These are phyloP conservation scores for Kalmusia sp. DNA, from an alignment of 2,329 filamentous ascomycete genomes.

Conservation along the genomic window DNA sequence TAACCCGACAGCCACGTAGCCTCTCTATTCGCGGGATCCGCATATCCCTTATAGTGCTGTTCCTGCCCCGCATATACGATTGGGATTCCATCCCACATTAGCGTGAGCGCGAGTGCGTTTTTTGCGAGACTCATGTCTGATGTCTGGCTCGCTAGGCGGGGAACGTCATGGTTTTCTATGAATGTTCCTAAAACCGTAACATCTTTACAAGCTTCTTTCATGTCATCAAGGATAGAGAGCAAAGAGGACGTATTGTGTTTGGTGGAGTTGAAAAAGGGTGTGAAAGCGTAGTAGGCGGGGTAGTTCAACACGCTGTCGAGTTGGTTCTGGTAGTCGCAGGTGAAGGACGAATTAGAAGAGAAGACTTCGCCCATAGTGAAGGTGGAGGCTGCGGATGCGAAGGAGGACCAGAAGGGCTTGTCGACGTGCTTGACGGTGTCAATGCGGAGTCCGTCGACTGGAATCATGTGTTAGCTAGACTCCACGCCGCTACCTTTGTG, in stretches of 20 bases:
- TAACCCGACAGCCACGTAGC: constrained; percentile 51
- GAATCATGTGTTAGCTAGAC: background rate
- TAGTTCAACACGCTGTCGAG: constrained; percentile 49
- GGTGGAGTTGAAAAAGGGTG: constrained; percentile 43
- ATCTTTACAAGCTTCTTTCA: constrained; percentile 46
- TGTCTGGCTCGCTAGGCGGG: constrained; percentile 48
- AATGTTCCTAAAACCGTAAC: constrained; percentile 48
- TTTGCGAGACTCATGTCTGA: constrained; percentile 45
- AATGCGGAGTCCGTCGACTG: constrained; percentile 49
- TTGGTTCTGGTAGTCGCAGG: constrained; percentile 41
- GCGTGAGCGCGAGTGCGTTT: constrained; percentile 48
- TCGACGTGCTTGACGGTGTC: constrained; percentile 49
- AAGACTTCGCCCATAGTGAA: constrained; percentile 50
- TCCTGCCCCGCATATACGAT: constrained; percentile 54
- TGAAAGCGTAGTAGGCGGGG: constrained; percentile 47
- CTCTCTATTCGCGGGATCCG: constrained; percentile 47
- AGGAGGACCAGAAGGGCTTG: constrained; percentile 44
- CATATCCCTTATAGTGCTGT: constrained; percentile 48
- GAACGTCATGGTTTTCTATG: constrained; percentile 52
- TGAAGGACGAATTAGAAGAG: constrained; percentile 35
- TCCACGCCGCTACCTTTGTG: background rate
- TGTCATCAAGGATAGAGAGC: constrained; percentile 36
- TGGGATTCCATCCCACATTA: constrained; percentile 52
- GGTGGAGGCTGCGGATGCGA: constrained; percentile 42
- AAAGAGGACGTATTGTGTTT: constrained; percentile 48